Percentiles rank a stretch among this genome's conserved stretches.
Evolutionary conservation across 2,329 filamentous ascomycete genomes (phyloP).

Genomic region (Colletotrichum karsti): DNA sequence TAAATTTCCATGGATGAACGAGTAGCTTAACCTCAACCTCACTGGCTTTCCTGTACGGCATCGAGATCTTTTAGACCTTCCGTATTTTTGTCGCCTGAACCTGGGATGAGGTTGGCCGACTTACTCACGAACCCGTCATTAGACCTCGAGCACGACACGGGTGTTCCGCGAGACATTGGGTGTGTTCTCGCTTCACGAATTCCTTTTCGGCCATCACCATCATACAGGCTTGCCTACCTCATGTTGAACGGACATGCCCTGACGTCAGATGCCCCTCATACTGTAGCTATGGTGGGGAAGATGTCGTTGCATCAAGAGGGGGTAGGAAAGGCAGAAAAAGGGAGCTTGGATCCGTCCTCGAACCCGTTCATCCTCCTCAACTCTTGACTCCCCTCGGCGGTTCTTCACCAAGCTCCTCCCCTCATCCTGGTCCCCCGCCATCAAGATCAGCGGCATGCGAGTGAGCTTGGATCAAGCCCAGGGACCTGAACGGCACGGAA

Average conservation of each 20-base stretch:
- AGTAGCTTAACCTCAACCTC: background rate
- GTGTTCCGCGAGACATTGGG: background rate
- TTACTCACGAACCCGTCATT: background rate
- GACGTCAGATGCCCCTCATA: background rate
- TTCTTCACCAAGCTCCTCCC: background rate
- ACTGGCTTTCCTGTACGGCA: background rate
- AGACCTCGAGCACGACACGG: background rate
- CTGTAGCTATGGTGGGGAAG: background rate
- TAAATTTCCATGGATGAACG: background rate
- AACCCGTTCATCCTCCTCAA: background rate
- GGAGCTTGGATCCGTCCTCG: slow-evolving; percentile 6
- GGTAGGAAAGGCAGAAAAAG: background rate
- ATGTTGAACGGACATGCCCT: background rate
- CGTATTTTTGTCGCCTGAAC: background rate
- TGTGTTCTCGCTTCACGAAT: background rate
- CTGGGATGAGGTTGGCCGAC: background rate
- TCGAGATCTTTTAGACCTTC: background rate
- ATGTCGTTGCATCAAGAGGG: background rate
- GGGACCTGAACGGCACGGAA: background rate
- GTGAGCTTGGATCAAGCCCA: background rate
- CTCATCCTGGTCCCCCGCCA: background rate
- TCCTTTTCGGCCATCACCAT: background rate
- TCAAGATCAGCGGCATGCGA: background rate
- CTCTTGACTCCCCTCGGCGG: background rate
- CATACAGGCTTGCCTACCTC: background rate